A percentile compares a stretch with the other conserved stretches of the same genome.
These are phyloP conservation scores for Hygrophila difformis DNA, from an alignment of 257 asterid species.

Conservation along the genomic window DNA sequence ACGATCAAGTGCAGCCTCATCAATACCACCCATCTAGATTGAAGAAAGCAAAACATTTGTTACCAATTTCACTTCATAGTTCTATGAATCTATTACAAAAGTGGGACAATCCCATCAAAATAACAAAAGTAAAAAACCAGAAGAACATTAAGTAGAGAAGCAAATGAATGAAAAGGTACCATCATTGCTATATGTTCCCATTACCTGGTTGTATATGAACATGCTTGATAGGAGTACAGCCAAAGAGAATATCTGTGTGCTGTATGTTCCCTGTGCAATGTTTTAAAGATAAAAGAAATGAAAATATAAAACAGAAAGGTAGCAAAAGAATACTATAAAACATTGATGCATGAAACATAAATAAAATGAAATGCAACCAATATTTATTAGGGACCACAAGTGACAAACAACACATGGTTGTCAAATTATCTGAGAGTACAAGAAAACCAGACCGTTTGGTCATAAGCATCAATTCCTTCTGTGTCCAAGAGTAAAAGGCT, in stretches of 20 bases:
- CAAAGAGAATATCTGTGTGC: constrained; percentile 93
- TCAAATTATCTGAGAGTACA: constrained; percentile 5
- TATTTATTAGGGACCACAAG: not conserved
- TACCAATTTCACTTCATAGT: no score
- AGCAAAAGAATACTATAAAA: not conserved
- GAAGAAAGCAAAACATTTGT: no score
- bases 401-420: not conserved
- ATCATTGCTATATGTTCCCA: not conserved
- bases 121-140: no score
- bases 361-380: no score
- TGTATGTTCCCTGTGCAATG: constrained; percentile 88
- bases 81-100: no score
- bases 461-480: constrained; percentile 99
- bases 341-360: not conserved
- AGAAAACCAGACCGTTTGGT: constrained; percentile 79
- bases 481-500: constrained; percentile 84
- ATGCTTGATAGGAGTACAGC: constrained; percentile 96
- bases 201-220: constrained; percentile 96
- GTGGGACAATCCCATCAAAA: no score
- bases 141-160: not conserved
- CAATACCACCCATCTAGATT: no score
- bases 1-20: no score
- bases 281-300: constrained; percentile 6
- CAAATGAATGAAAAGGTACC: not conserved
- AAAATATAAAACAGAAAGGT: not conserved